A percentile compares a stretch with the other conserved stretches of the same genome.
Evolutionary conservation across 192 early-diverging fungal genomes (phyloP).

Genomic region (Dispira simplex): DNA sequence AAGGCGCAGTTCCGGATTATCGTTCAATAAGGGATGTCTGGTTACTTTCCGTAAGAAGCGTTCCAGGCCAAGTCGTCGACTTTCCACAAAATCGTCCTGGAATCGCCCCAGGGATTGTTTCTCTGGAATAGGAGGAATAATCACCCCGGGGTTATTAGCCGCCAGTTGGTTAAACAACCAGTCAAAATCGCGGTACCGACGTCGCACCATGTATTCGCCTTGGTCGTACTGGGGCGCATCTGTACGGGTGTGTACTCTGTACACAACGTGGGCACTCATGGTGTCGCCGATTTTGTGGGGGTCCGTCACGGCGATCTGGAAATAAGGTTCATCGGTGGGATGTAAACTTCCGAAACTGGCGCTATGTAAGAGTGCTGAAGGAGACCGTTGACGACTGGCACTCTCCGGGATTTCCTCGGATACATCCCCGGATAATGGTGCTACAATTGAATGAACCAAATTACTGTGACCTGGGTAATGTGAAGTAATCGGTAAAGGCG

Average conservation of each 20-base stretch:
- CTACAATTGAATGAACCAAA: not conserved
- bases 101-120: slow-evolving; percentile 89
- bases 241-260: slow-evolving; percentile 77
- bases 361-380: no score
- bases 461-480: not conserved
- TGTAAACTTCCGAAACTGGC: no score
- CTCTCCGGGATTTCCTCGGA: not conserved
- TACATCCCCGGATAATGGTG: not conserved
- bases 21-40: slow-evolving; percentile 65
- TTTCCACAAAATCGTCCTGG: slow-evolving; percentile 91
- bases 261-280: slow-evolving; percentile 73
- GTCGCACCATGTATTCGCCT: slow-evolving; percentile 62
- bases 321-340: no score
- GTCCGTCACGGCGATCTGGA: slow-evolving; percentile 62
- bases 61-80: slow-evolving; percentile 66
- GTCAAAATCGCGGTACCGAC: slow-evolving; percentile 85
- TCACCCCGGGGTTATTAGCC: slow-evolving; percentile 63
- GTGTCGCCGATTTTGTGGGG: slow-evolving; percentile 82
- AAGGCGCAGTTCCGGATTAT: slow-evolving; percentile 62
- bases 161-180: slow-evolving; percentile 82
- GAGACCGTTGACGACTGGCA: no score
- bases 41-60: slow-evolving; percentile 66
- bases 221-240: slow-evolving; percentile 60
- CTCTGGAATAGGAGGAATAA: slow-evolving; percentile 86
- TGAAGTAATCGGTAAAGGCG: not conserved